Base-by-base conservation (phyloP, 129 eudicot genomes). In the Erigeron canadensis region DNA sequence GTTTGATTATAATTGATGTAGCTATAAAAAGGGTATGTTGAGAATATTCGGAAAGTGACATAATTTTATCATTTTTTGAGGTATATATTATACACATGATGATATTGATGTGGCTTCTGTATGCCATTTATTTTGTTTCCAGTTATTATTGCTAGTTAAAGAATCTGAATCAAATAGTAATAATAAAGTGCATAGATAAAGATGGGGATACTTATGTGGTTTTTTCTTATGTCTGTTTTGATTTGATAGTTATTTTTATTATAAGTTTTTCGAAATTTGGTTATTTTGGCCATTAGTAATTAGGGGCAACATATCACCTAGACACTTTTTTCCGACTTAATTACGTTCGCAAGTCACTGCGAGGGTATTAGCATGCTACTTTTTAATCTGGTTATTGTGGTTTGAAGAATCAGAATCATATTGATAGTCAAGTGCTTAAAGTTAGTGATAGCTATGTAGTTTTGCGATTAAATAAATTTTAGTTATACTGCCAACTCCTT, bases 21-120 rank as follows among this genome's bases (percentile, higher is more conserved):
- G 11, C 9, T 61, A 8, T 28, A 34, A 62, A 34, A 62, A 13
- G 15, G 3, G 15, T n/a, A 12, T 4, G 6, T 43, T 10, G 44
- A 54, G 28, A 12, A 17, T 51, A 64, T 21, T 45, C 41, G 8
- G 60, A 46, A 57, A 58, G 76, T 46, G 40, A 16, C 5, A 6
- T 71, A 58, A 67, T 17, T 74, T 28, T 28, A 28, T 28, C 34
- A 28, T 28, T 1, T 28, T 28, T 28, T 28, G 34, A 28, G 1
- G 3, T 28, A 28, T 28, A 28, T 28, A 28, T 28, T 28, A 28
- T 28, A 28, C 23, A 22, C 5, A 58, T 48, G 23, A 42, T 61
- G 69, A 39, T 19, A 18, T 60, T 69, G 48, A 8, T 77, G 48
- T 48, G 42, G 76, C 42, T 77, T 51, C 57, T 77, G 34, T 55